Conservation (phyloP, 2,329 filamentous ascomycete species). For the Aspergillus novoparasiticus region DNA sequence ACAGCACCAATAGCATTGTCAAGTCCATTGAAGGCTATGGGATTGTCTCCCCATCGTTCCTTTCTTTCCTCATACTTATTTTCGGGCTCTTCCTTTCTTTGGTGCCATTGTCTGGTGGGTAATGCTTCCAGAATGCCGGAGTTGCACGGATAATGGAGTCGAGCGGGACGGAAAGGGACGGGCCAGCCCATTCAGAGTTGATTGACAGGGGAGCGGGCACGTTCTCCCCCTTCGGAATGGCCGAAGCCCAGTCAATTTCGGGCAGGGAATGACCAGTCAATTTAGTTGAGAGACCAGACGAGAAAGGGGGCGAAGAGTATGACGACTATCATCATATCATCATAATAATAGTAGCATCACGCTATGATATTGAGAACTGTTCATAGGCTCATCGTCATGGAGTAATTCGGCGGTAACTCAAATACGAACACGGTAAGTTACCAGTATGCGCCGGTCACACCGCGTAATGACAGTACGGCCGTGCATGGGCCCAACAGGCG, state of each 20-base stretch:
- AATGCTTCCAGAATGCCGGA: slow-evolving; percentile 5
- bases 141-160: slow-evolving; percentile 19
- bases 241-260: slow-evolving; percentile 9
- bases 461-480: slow-evolving; percentile 20
- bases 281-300: not conserved
- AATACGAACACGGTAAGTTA: slow-evolving; percentile 33
- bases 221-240: slow-evolving; percentile 15
- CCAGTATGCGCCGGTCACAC: slow-evolving; percentile 30
- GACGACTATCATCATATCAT: not conserved
- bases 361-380: slow-evolving; percentile 11
- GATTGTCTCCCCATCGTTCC: not conserved
- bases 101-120: slow-evolving; percentile 1
- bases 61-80: slow-evolving; percentile 8
- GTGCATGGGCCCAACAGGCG: slow-evolving; percentile 9
- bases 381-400: slow-evolving; percentile 12
- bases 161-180: slow-evolving; percentile 42
- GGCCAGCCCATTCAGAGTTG: slow-evolving; percentile 27
- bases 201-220: slow-evolving; percentile 16
- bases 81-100: not conserved
- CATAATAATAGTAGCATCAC: not conserved
- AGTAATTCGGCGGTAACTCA: slow-evolving; percentile 27
- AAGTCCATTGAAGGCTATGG: not conserved
- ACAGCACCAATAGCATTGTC: not conserved
- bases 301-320: slow-evolving; percentile 1
- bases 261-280: slow-evolving; percentile 10